Evolutionary conservation across 1,284 basidiomycete genomes (phyloP), one percentile per base, ranked within the genome.

Genomic region (Schizopora paradoxa): DNA sequence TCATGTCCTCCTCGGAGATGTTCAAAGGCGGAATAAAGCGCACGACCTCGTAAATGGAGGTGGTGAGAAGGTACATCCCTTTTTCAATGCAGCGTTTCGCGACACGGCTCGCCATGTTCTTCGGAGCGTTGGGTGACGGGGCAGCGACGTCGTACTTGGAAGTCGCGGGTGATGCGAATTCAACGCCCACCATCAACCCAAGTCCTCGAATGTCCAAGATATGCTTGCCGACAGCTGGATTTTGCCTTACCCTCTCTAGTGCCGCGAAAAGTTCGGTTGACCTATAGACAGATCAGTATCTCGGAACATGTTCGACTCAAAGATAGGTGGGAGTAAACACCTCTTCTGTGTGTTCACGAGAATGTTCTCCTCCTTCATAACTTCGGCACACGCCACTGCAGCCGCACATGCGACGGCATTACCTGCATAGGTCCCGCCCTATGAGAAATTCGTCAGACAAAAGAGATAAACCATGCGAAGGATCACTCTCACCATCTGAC

Each of bases 381-480:
- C 84, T 44, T 94, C 82, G 26, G 76, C 76, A 26, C 89, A 86
- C 0, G 91, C 91, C 31, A 84, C 72, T 8, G 82, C 91, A 13
- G 92, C 92, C 0, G 92, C 92, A 60, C 91, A 95, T 0, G 86
- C 72, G 0, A 95, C 87, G 0, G 88, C 83, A 59, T 93, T 95
- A 23, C 92, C 92, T 7, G 87, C 87, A 56, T 93, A 93, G 2
- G 91, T 94, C 14, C 91, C 91, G 22, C 91, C 90, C 83, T 85
- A 54, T 36, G 39, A 32, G 18, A 5, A 23, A 28, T 42, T 38
- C 21, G 33, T 28, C 42, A 19, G 45, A 27, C 21, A 45, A 27
- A 6, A 18, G 29, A 19, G 13, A 28, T 21, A 26, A 21, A 3
- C 33, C 18, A 31, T 14, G 8, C 28, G 14, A 10, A 8, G 28